Conservation (phyloP, 441 rosid species). For the Flueggea neowawraea region DNA sequence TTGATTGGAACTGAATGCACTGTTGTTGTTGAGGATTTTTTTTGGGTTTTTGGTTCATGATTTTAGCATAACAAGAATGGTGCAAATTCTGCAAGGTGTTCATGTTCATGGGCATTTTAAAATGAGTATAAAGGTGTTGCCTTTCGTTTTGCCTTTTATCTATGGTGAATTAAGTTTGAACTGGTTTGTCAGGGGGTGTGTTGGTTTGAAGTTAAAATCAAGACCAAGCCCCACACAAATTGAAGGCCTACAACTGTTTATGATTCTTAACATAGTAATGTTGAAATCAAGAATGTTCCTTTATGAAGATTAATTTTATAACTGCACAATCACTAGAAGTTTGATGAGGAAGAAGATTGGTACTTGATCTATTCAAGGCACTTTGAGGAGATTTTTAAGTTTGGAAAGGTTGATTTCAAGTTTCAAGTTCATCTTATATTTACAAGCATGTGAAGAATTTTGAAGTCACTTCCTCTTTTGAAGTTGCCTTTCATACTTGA, state of each 20-base stretch:
- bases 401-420: slow-evolving; percentile 58
- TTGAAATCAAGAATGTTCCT: slow-evolving; percentile 57
- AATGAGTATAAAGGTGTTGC: too few relatives aligned
- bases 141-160: too few relatives aligned
- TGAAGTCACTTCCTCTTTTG: slow-evolving; percentile 76
- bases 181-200: slow-evolving; percentile 98
- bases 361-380: slow-evolving; percentile 47
- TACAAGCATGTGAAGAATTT: slow-evolving; percentile 69
- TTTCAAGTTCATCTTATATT: slow-evolving; percentile 64
- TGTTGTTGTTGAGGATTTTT: background rate
- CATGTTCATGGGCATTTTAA: too few relatives aligned
- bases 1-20: too few relatives aligned
- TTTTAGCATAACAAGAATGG: background rate
- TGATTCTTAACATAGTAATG: slow-evolving; percentile 60
- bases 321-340: slow-evolving; percentile 64
- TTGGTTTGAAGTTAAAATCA: slow-evolving; percentile 98
- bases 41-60: background rate
- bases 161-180: slow-evolving; percentile 59
- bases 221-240: slow-evolving; percentile 92
- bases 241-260: slow-evolving; percentile 58
- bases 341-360: slow-evolving; percentile 59
- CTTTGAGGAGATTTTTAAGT: slow-evolving; percentile 45
- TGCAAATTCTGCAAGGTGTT: too few relatives aligned
- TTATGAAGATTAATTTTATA: slow-evolving; percentile 54
- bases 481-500: slow-evolving; percentile 72